phyloP scores from a whole-genome alignment of 1,284 basidiomycete species.

The Sanghuangporus baumii region DNA sequence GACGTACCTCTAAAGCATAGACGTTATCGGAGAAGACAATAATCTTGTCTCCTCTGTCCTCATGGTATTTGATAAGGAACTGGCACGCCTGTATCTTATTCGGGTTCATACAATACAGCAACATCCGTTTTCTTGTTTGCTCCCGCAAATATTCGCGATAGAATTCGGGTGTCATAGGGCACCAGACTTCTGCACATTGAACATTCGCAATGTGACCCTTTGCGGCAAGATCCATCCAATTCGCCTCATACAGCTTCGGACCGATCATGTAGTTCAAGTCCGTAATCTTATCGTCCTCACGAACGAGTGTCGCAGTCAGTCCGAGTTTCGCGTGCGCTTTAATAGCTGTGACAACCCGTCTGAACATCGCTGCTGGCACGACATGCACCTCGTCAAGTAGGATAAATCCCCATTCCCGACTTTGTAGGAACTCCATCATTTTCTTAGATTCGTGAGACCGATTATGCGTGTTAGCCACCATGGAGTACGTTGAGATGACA shows the following conservation, averaged over 20 bases:
- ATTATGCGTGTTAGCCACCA: slow-evolving; percentile 96
- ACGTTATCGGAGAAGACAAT: slow-evolving; percentile 99
- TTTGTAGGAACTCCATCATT: slow-evolving; percentile 97
- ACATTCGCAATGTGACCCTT: slow-evolving; percentile 99
- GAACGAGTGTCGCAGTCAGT: slow-evolving; percentile 92
- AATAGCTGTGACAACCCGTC: slow-evolving; percentile 92
- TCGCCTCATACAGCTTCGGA: slow-evolving; percentile 98
- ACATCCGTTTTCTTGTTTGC: slow-evolving; percentile 89
- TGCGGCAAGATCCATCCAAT: slow-evolving; percentile 99
- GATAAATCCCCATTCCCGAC: slow-evolving; percentile 91
- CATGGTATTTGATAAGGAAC: slow-evolving; percentile 98
- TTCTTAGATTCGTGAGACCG: slow-evolving; percentile 95
- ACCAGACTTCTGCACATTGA: slow-evolving; percentile 99
- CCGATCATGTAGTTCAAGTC: slow-evolving; percentile 99
- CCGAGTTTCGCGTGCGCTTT: slow-evolving; percentile 97
- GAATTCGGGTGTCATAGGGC: slow-evolving; percentile 99
- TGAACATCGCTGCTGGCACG: slow-evolving; percentile 95
- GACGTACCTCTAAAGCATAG: slow-evolving; percentile 86
- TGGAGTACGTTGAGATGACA: slow-evolving; percentile 96
- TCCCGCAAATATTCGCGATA: slow-evolving; percentile 97
- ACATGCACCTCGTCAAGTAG: slow-evolving; percentile 96
- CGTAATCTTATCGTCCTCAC: slow-evolving; percentile 98
- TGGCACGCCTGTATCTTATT: slow-evolving; percentile 99
- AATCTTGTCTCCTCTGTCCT: slow-evolving; percentile 96
- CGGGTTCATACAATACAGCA: slow-evolving; percentile 99